Conservation (phyloP, 2,329 filamentous ascomycete genomes). For the Lasiodiplodia sp. region DNA sequence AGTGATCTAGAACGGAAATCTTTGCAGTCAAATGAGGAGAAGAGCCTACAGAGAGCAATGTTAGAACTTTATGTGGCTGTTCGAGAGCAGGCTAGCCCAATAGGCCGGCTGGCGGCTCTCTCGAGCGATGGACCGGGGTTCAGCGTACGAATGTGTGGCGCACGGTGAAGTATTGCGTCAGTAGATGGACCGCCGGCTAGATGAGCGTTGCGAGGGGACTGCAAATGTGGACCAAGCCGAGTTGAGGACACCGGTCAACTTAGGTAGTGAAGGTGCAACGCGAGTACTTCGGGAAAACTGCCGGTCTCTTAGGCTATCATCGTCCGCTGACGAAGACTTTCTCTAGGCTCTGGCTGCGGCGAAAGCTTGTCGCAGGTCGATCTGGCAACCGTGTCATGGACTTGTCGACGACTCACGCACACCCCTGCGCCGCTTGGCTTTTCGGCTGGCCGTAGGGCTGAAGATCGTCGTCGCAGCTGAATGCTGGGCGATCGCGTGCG, state of each 20-base stretch:
- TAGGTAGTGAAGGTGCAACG: background rate
- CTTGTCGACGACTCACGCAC: constrained; percentile 20
- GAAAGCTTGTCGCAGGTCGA: constrained; percentile 22
- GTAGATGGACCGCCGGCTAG: background rate
- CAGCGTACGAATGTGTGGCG: background rate
- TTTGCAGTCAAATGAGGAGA: background rate
- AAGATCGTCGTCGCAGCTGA: constrained; percentile 26
- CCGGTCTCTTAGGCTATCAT: constrained; percentile 2
- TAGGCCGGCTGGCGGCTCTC: too few species aligned
- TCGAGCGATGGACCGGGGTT: background rate
- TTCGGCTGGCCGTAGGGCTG: constrained; percentile 25
- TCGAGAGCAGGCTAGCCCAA: background rate
- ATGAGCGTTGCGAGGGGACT: background rate
- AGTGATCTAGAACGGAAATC: background rate
- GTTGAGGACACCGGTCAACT: constrained; percentile 6
- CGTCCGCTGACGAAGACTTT: constrained; percentile 2
- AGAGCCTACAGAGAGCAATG: background rate
- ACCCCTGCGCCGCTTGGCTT: constrained; percentile 29
- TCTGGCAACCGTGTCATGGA: constrained; percentile 30
- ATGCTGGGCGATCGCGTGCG: constrained; percentile 24
- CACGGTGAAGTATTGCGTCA: background rate
- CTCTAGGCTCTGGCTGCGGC: constrained; percentile 10
- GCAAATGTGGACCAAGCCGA: background rate
- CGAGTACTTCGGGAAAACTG: constrained; percentile 14
- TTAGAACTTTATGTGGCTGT: background rate